phyloP scores from a whole-genome alignment of 2,329 filamentous ascomycete genomes.

The Aspergillus sp. region DNA sequence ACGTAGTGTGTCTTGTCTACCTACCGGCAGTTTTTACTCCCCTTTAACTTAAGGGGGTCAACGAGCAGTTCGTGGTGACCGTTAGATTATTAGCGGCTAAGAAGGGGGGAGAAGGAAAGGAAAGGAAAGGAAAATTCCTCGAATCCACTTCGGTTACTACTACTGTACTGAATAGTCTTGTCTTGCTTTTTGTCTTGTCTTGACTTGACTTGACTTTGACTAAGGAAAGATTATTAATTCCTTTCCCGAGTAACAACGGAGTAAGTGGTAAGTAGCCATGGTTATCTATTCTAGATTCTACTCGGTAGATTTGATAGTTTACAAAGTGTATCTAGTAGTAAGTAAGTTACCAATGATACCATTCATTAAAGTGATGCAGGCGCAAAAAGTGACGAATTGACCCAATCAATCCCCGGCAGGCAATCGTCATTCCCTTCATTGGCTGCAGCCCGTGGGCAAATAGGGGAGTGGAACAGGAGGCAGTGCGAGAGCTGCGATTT shows the following conservation, averaged over 20 bases:
- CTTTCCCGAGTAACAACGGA: no score
- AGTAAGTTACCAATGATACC: no score
- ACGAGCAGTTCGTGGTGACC: background rate
- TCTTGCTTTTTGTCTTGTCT: no score
- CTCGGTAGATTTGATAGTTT: no score
- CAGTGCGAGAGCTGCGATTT: background rate
- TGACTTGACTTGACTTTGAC: no score
- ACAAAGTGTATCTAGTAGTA: no score
- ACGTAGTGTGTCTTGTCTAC: background rate
- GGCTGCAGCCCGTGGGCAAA: background rate
- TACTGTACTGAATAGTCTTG: background rate
- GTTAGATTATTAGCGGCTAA: background rate
- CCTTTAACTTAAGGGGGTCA: background rate
- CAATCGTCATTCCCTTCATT: constrained; percentile 3
- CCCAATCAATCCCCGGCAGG: constrained; percentile 7
- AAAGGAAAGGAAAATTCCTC: background rate
- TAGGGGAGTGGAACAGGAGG: background rate
- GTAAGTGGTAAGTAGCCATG: no score
- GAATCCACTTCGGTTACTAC: constrained; percentile 1
- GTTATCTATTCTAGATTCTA: no score
- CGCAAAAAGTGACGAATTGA: background rate
- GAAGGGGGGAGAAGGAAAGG: no score
- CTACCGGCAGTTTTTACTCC: background rate
- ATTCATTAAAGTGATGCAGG: constrained; percentile 2
- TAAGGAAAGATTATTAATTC: no score